Base-by-base conservation (phyloP, 2,329 filamentous ascomycete genomes). In the Alternaria infectoria region DNA sequence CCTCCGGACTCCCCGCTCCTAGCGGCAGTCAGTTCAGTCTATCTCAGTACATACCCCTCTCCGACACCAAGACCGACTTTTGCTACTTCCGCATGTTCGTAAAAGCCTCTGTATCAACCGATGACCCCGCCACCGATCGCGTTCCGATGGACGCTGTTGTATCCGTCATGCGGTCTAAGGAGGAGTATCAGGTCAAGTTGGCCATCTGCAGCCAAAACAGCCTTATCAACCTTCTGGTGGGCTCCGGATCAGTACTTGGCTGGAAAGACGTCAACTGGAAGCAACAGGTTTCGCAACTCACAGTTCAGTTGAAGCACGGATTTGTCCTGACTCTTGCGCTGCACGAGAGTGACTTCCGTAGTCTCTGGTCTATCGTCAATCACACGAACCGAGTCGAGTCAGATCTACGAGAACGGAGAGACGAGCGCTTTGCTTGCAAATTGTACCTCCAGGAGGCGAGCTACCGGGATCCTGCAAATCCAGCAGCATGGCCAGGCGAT, bases 211-310 rank as follows among this genome's bases (percentile, higher is more conserved):
- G 91, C 77, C 93, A 97, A 79, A 91, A 89, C 69, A 90, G 91
- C 13, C 85, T 91, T 19, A 85, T 97, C 62, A 93, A 93, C 69
- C 81, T 97, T 36, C 83, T 87, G 50, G 89, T 97, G 13, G 90
- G 92, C 71, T 84, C 86, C 25, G 89, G 89, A 72, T 89, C 89
- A 70, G 88, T 87, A 67, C 81, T 84, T 7, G 90, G 88, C 0
- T 97, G 93, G 93, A 88, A 92, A 7, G 91, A 96, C 75, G 87
- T 97, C 6, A 86, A 88, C 45, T 97, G 93, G 93, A 90, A 90
- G 61, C 85, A 89, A 17, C 89, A 91, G 51, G 84, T 85, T 7
- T 86, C 85, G 64, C 86, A 87, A 0, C 84, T 97, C 60, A 87
- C 89, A 19, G 79, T 97, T 40, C 87, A 87, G 64, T 81, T 97